Evolutionary conservation across 768 basidiomycete species (phyloP).

Genomic region (Candolleomyces eurysporus): DNA sequence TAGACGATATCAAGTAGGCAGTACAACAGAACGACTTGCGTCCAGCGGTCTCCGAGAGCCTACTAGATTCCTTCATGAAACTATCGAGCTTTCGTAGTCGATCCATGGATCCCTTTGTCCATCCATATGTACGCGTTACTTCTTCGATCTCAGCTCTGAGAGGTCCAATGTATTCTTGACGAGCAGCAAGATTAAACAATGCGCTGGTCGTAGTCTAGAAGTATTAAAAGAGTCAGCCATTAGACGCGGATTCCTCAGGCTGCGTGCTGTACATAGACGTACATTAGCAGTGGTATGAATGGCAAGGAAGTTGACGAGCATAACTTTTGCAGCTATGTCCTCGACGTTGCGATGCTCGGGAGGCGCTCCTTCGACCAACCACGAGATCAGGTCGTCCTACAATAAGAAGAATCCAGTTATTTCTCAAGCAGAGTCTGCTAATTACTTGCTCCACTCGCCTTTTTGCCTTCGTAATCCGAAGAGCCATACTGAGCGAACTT

Average conservation of each 20-base stretch:
- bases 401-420: not conserved
- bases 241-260: no score
- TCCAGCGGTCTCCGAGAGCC: not conserved
- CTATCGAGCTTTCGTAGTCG: conserved; percentile 42
- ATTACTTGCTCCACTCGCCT: conserved; percentile 17
- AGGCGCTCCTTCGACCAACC: conserved; percentile 34
- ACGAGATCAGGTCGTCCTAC: conserved; percentile 38
- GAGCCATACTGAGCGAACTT: no score
- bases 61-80: conserved; percentile 30
- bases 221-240: not conserved
- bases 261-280: not conserved
- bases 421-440: not conserved
- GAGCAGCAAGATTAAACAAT: conserved; percentile 31
- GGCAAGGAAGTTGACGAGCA: conserved; percentile 39
- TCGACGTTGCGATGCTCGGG: conserved; percentile 21
- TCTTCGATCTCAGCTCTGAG: conserved; percentile 40
- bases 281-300: conserved; percentile 43
- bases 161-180: conserved; percentile 27
- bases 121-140: conserved; percentile 29
- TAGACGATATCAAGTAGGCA: not conserved
- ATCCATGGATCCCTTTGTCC: conserved; percentile 28
- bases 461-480: conserved; percentile 27
- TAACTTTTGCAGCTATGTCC: conserved; percentile 26
- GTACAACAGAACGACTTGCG: not conserved
- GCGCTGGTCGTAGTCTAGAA: conserved; percentile 31